Conservation (phyloP, 768 basidiomycete genomes). For the Lactarius deliciosus region DNA sequence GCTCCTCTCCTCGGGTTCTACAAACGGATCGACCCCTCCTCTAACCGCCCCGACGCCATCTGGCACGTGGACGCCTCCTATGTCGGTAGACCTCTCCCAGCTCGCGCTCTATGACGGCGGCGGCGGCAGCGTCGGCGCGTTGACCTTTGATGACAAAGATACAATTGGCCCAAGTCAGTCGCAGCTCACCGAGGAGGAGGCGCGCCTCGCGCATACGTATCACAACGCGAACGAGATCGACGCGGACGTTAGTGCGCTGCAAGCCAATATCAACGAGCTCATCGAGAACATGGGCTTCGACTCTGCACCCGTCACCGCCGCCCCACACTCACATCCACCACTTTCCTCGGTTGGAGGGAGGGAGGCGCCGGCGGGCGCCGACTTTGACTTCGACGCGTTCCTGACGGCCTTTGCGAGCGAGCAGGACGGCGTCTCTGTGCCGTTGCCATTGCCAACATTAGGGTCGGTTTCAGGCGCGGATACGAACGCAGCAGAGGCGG, state of each 20-base stretch:
- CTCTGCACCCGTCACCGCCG: conserved; percentile 37
- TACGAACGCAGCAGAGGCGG: background rate
- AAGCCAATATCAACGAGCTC: conserved; percentile 65
- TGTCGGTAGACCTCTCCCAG: conserved; percentile 30
- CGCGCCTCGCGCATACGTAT: conserved; percentile 56
- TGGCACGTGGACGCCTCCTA: conserved; percentile 25
- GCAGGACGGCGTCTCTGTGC: conserved; percentile 36
- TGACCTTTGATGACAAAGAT: conserved; percentile 36
- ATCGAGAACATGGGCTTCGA: conserved; percentile 72
- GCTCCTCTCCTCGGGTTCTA: conserved; percentile 26
- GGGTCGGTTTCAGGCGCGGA: background rate
- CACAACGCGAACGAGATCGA: conserved; percentile 63
- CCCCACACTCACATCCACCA: background rate
- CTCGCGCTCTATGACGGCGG: conserved; percentile 31
- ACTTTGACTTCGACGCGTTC: conserved; percentile 31
- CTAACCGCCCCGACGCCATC: conserved; percentile 16
- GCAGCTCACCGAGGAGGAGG: conserved; percentile 39
- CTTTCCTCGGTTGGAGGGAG: conserved; percentile 33
- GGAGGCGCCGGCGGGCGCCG: conserved; percentile 8
- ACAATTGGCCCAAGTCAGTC: conserved; percentile 34
- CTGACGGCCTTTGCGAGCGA: conserved; percentile 37
- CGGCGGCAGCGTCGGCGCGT: conserved; percentile 16
- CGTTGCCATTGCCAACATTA: background rate
- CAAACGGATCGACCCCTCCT: conserved; percentile 6
- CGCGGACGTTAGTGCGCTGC: conserved; percentile 68